phyloP scores from a whole-genome alignment of 441 rosid species.

The Erodium chrysanthum region DNA sequence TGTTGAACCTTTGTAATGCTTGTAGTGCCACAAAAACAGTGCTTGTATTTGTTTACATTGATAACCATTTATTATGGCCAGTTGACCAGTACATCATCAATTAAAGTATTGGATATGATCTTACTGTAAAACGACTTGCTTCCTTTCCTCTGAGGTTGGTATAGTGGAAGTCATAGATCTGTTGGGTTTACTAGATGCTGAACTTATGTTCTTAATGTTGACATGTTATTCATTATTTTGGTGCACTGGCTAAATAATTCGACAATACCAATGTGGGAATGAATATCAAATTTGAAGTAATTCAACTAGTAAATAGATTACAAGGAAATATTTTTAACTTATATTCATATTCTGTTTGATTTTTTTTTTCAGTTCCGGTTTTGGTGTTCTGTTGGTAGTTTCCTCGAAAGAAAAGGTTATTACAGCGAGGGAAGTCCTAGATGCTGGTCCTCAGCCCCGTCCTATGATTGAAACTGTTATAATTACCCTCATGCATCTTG shows the following conservation, averaged over 20 bases:
- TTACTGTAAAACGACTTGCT: neutral
- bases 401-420: slow-evolving; percentile 63
- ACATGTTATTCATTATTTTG: neutral
- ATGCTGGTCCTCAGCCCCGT: slow-evolving; percentile 69
- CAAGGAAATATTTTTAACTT: neutral
- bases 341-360: slow-evolving; percentile 8
- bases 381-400: slow-evolving; percentile 58
- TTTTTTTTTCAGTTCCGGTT: slow-evolving; percentile 54
- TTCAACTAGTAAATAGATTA: neutral
- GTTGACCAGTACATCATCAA: neutral
- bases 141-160: neutral
- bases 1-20: neutral
- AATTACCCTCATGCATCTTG: slow-evolving; percentile 82
- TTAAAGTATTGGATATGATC: neutral
- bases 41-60: neutral
- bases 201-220: neutral
- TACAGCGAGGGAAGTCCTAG: slow-evolving; percentile 63
- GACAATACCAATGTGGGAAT: neutral
- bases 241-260: neutral
- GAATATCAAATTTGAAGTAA: neutral
- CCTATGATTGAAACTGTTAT: slow-evolving; percentile 65
- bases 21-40: neutral
- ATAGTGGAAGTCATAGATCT: neutral
- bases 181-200: slow-evolving; percentile 1
- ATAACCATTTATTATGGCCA: neutral